Percentiles rank a stretch among this genome's conserved stretches.
Conservation (phyloP, 1,284 basidiomycete genomes). For the Ceratobasidium sp. region DNA sequence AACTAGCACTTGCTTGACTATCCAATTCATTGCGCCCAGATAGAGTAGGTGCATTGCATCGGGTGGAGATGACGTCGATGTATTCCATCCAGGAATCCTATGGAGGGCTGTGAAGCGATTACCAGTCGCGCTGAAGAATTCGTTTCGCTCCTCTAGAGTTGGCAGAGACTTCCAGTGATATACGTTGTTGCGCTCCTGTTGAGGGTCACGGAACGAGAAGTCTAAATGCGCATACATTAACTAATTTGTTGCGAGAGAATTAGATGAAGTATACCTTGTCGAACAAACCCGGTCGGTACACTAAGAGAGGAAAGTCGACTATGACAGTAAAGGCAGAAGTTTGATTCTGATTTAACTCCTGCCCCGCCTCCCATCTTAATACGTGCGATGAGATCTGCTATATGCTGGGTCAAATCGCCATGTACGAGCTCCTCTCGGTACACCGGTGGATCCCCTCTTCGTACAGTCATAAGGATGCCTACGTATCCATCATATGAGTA, state of each 20-base stretch:
- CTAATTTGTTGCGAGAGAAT: neutral
- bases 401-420: neutral
- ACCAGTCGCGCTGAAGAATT: neutral
- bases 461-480: neutral
- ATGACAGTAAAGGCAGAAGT: conserved; percentile 8
- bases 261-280: neutral
- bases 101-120: conserved; percentile 13
- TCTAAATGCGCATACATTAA: no score
- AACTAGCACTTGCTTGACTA: conserved; percentile 8
- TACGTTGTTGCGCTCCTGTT: no score
- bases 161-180: no score
- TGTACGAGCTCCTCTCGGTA: neutral
- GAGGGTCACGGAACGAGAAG: no score
- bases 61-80: no score
- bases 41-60: no score
- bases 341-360: neutral
- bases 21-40: no score
- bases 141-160: neutral
- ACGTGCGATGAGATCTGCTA: neutral
- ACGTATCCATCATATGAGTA: neutral
- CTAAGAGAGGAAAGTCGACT: neutral
- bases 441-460: neutral
- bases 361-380: conserved; percentile 13
- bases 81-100: no score
- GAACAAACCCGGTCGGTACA: neutral